These are phyloP conservation scores for Blastosporella zonata DNA, from an alignment of 1,284 basidiomycete species.

Conservation along the genomic window DNA sequence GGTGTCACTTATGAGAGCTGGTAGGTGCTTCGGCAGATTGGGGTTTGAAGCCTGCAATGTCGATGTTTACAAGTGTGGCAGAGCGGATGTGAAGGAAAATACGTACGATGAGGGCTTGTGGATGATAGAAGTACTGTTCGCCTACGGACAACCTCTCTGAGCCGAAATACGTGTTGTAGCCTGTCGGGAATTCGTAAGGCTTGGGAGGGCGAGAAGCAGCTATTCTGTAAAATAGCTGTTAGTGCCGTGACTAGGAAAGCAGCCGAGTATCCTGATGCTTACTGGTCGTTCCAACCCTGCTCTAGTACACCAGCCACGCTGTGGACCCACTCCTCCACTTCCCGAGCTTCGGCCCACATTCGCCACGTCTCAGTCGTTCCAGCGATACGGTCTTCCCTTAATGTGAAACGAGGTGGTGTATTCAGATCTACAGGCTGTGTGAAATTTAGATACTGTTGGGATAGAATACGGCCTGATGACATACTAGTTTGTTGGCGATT, in stretches of 20 bases:
- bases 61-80: not conserved
- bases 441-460: conserved; percentile 6
- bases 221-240: conserved; percentile 32
- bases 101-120: conserved; percentile 72
- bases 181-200: conserved; percentile 96
- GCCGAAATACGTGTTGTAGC: conserved; percentile 86
- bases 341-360: conserved; percentile 77
- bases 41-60: conserved; percentile 55
- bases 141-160: conserved; percentile 81
- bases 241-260: not conserved
- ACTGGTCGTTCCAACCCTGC: conserved; percentile 88
- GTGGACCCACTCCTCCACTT: conserved; percentile 95
- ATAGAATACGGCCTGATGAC: conserved; percentile 12
- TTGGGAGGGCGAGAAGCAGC: conserved; percentile 52
- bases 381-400: conserved; percentile 73
- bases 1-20: conserved; percentile 76
- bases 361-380: conserved; percentile 80
- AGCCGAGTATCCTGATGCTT: conserved; percentile 24
- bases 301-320: conserved; percentile 83
- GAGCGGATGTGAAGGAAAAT: conserved; percentile 2
- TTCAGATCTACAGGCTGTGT: conserved; percentile 60
- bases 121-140: conserved; percentile 88
- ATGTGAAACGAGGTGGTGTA: conserved; percentile 57
- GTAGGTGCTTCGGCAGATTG: conserved; percentile 72
- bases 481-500: conserved; percentile 74